These are phyloP conservation scores for Fusarium dimerum DNA, from an alignment of 2,329 filamentous ascomycete genomes.

Conservation along the genomic window DNA sequence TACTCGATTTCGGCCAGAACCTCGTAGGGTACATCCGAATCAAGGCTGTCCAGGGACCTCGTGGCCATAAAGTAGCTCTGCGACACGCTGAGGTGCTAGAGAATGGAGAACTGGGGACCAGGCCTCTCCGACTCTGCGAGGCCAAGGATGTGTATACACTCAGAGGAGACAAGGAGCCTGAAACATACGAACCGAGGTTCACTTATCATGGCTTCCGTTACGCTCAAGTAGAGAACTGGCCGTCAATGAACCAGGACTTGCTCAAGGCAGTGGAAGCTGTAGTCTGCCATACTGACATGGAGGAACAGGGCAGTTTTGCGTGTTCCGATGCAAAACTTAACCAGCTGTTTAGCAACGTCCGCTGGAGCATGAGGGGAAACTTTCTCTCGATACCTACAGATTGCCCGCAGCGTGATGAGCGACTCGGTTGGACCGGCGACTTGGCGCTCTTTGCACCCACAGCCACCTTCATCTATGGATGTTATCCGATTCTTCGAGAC, in stretches of 20 bases:
- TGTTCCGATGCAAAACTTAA: constrained; percentile 56
- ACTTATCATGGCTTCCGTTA: constrained; percentile 60
- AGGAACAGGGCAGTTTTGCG: constrained; percentile 49
- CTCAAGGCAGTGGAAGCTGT: constrained; percentile 29
- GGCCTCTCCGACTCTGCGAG: constrained; percentile 46
- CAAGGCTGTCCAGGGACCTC: constrained; percentile 33
- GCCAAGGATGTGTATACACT: constrained; percentile 50
- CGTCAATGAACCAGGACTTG: constrained; percentile 23
- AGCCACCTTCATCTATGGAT: constrained; percentile 55
- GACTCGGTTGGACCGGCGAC: constrained; percentile 56
- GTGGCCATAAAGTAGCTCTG: constrained; percentile 45
- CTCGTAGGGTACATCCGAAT: constrained; percentile 53
- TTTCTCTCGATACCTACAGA: constrained; percentile 60
- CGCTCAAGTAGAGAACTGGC: constrained; percentile 49
- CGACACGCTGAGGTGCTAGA: constrained; percentile 58
- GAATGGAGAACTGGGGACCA: constrained; percentile 41
- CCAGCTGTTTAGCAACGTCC: constrained; percentile 53
- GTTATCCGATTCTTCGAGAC: constrained; percentile 46
- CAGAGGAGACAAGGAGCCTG: constrained; percentile 12
- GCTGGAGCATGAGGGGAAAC: constrained; percentile 60
- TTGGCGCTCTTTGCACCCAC: constrained; percentile 52
- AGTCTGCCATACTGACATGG: constrained; percentile 55
- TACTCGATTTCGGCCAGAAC: constrained; percentile 60
- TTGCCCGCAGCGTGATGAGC: constrained; percentile 57
- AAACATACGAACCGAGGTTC: constrained; percentile 44